Base-by-base conservation (phyloP, 2,329 filamentous ascomycete genomes). In the Hymenoscyphus scutula region DNA sequence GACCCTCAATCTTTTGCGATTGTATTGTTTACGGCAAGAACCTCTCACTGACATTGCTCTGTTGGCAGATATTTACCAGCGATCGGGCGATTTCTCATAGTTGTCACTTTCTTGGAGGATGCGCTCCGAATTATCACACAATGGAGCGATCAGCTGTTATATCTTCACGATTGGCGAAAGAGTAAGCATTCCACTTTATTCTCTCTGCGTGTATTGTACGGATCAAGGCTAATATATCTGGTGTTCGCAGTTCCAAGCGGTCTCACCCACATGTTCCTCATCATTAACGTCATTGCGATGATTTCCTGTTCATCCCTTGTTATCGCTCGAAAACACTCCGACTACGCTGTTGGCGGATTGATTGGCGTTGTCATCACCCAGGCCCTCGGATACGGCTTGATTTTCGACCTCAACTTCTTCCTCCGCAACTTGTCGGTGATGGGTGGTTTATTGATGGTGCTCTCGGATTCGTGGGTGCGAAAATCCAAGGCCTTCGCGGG, bases 401-500 rank as follows among this genome's bases (percentile, higher is more conserved):
- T 99, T 77, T 98, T 99, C 77, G 95, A 99, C 78, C 86, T 98
- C 75, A 99, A 98, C 86, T 99, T 99, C 84, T 99, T 99, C 88
- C 89, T 99, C 68, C 93, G 95, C 79, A 99, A 99, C 76, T 83
- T 99, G 65, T 97, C 92, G 68, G 95, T 99, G 73, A 94, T 98
- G 82, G 95, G 95, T 71, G 95, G 95, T 64, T 85, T 99, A 53
- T 84, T 99, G 72, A 98, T 99, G 95, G 95, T 99, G 23, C 84
- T 99, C 56, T 97, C 93, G 48, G 95, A 99, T 80, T 96, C 91
- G 62, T 98, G 94, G 92, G 92, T 97, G 68, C 90, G 93, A 79
- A 98, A 98, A 87, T 91, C 88, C 77, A 96, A 97, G 81, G 94
- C 93, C 2, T 97, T 97, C 66, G 95, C 95, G 56, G 95, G 95